These are phyloP conservation scores for Rosa persica DNA, from an alignment of 306 rosid genomes.

Conservation along the genomic window DNA sequence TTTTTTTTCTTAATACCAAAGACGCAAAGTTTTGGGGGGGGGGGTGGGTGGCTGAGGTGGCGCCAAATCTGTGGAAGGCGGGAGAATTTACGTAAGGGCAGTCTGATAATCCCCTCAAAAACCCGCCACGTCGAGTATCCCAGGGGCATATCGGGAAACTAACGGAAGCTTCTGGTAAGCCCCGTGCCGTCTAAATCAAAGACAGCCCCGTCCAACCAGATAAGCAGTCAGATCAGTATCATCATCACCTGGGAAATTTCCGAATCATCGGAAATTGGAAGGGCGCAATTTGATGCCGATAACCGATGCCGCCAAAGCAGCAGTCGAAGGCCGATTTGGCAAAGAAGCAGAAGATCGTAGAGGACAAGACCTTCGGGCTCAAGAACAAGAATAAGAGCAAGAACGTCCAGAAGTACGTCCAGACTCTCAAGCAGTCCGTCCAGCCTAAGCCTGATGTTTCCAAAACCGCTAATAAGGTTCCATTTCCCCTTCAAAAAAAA, in stretches of 20 bases:
- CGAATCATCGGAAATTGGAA: background rate
- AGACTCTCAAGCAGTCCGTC: conserved; percentile 68
- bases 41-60: conserved; percentile 15
- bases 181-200: background rate
- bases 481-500: background rate
- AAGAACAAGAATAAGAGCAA: conserved; percentile 95
- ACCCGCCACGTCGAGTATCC: background rate
- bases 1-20: background rate
- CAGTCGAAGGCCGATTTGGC: conserved; percentile 73
- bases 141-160: conserved; percentile 6
- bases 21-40: background rate
- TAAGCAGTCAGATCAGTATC: background rate
- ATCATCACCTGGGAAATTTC: background rate
- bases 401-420: conserved; percentile 79
- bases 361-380: conserved; percentile 96
- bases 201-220: background rate
- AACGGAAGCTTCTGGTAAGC: background rate
- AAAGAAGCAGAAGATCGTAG: conserved; percentile 93
- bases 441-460: conserved; percentile 54
- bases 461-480: conserved; percentile 61
- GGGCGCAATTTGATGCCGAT: conserved; percentile 15
- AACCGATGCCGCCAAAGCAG: conserved; percentile 75
- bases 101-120: background rate
- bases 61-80: background rate
- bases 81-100: background rate